Conservation (phyloP, 1,284 basidiomycete species). For the Cerrena zonata region DNA sequence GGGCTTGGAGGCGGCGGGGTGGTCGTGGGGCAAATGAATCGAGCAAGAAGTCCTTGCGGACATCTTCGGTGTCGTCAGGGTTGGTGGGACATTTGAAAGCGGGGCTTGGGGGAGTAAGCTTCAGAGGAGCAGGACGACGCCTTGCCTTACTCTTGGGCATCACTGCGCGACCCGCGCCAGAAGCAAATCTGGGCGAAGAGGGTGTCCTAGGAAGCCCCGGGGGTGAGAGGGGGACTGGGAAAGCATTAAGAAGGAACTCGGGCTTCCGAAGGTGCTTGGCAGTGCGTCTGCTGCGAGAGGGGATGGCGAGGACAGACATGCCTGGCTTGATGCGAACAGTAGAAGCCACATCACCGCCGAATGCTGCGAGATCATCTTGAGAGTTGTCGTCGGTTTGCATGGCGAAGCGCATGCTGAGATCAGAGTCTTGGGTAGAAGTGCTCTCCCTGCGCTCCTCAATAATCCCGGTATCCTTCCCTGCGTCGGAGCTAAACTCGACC, state of each 20-base stretch:
- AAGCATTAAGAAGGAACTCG: constrained; percentile 27
- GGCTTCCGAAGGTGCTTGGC: constrained; percentile 31
- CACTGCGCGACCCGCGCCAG: background rate
- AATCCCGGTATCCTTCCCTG: constrained; percentile 7
- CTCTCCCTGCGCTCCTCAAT: constrained; percentile 39
- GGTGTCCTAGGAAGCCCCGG: background rate
- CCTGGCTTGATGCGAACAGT: constrained; percentile 24
- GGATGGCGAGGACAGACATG: constrained; percentile 28
- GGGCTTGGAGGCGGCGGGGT: background rate
- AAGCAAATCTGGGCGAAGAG: constrained; percentile 8
- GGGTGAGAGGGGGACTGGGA: constrained; percentile 18
- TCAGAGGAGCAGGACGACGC: constrained; percentile 25
- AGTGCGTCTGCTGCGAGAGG: constrained; percentile 26
- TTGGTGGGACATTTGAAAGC: constrained; percentile 26
- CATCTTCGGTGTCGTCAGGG: constrained; percentile 20
- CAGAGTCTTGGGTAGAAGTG: constrained; percentile 47
- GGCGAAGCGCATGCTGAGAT: constrained; percentile 44
- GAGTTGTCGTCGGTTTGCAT: constrained; percentile 38
- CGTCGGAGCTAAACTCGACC: constrained; percentile 25
- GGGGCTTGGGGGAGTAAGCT: constrained; percentile 24
- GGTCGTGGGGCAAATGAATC: constrained; percentile 25
- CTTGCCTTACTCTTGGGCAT: constrained; percentile 17
- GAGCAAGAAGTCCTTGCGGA: constrained; percentile 25
- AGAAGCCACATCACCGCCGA: constrained; percentile 22
- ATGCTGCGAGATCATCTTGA: constrained; percentile 30